Evolutionary conservation across 2,329 filamentous ascomycete genomes (phyloP).

Genomic region (Phialophora chinensis): DNA sequence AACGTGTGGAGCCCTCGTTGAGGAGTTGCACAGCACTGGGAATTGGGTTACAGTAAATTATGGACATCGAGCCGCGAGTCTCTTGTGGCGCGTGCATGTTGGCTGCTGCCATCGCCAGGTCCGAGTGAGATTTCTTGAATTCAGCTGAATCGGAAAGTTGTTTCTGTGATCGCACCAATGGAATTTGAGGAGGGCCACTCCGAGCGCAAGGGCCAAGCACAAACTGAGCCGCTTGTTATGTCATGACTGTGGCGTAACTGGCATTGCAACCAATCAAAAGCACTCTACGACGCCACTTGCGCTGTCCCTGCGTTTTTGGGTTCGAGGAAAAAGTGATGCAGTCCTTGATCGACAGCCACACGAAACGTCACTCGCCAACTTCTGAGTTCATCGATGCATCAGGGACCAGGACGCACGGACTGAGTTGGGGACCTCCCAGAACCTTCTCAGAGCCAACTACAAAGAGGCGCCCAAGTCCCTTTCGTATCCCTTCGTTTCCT

Average conservation of each 20-base stretch:
- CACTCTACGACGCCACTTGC: background rate
- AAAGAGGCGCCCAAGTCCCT: slow-evolving; percentile 20
- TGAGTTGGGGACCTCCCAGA: background rate
- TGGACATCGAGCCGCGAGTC: background rate
- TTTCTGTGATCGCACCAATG: slow-evolving; percentile 13
- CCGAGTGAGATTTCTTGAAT: slow-evolving; percentile 10
- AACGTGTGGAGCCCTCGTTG: no score
- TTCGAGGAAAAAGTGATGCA: slow-evolving; percentile 3
- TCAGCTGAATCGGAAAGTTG: background rate
- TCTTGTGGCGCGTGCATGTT: background rate
- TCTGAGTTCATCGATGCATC: slow-evolving; percentile 14
- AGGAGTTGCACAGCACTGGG: no score
- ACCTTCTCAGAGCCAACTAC: slow-evolving; percentile 13
- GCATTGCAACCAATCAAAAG: background rate
- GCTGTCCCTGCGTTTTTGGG: background rate
- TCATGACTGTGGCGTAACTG: slow-evolving; percentile 6
- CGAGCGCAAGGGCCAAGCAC: background rate
- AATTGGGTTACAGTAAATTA: no score
- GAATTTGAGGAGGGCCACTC: background rate
- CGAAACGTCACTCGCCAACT: slow-evolving; percentile 12
- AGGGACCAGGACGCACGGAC: background rate
- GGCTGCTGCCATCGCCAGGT: background rate
- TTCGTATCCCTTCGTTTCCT: background rate
- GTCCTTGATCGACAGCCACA: slow-evolving; percentile 15
- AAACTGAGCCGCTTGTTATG: background rate